Evolutionary conservation across 1,139 yeast genomes (phyloP).

Genomic region (Lodderomyces metapsilosis): DNA sequence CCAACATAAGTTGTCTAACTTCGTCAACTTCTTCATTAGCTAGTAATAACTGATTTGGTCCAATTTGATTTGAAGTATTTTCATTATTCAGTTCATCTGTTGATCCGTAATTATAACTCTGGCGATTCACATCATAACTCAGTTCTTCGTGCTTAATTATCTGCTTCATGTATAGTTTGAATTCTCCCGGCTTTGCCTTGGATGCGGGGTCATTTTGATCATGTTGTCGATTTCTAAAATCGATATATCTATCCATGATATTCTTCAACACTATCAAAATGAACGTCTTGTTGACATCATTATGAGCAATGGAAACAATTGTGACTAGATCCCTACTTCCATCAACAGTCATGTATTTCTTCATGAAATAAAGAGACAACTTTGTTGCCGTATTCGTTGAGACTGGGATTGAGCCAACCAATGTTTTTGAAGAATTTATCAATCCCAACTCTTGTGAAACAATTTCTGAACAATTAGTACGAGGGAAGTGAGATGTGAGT

Average conservation of each 20-base stretch:
- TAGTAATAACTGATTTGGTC: slow-evolving; percentile 39
- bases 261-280: slow-evolving; percentile 48
- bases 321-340: slow-evolving; percentile 53
- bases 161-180: slow-evolving; percentile 52
- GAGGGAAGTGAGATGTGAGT: slow-evolving; percentile 35
- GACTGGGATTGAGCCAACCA: slow-evolving; percentile 44
- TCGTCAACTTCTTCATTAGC: slow-evolving; percentile 53
- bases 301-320: slow-evolving; percentile 46
- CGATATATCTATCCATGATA: slow-evolving; percentile 48
- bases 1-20: slow-evolving; percentile 62
- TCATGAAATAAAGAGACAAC: slow-evolving; percentile 49
- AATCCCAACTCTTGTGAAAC: slow-evolving; percentile 56
- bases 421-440: slow-evolving; percentile 47
- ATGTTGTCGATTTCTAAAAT: slow-evolving; percentile 31
- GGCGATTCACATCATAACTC: slow-evolving; percentile 39
- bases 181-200: slow-evolving; percentile 42
- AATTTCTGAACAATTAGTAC: slow-evolving; percentile 51
- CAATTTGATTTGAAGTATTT: slow-evolving; percentile 23
- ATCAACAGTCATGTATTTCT: slow-evolving; percentile 42
- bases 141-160: slow-evolving; percentile 50
- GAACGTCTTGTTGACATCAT: slow-evolving; percentile 43
- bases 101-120: slow-evolving; percentile 37
- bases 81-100: slow-evolving; percentile 14
- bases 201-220: slow-evolving; percentile 9
- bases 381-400: slow-evolving; percentile 29